Evolutionary conservation across 345 rosid genomes (phyloP).

Genomic region (Erysimum cheiranthoides): DNA sequence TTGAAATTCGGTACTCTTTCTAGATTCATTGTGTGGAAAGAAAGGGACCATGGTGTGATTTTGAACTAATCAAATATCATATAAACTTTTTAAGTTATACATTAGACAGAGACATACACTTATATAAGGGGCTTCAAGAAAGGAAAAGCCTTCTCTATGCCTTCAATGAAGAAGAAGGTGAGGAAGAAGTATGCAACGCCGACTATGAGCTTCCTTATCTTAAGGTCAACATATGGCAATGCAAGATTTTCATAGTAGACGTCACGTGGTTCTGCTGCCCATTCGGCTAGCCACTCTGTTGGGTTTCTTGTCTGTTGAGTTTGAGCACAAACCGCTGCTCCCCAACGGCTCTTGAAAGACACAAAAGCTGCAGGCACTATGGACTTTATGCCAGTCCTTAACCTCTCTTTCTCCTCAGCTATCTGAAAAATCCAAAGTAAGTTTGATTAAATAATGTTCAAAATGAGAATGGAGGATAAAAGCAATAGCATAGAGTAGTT

Average conservation of each 20-base stretch:
- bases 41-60: too few relatives aligned
- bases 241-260: too few relatives aligned
- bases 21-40: too few relatives aligned
- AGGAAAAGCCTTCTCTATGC: too few relatives aligned
- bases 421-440: conserved; percentile 57
- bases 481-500: not conserved
- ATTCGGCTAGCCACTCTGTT: conserved; percentile 85
- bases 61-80: too few relatives aligned
- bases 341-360: conserved; percentile 91
- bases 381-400: conserved; percentile 56
- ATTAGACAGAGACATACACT: too few relatives aligned
- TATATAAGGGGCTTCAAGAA: too few relatives aligned
- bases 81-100: too few relatives aligned
- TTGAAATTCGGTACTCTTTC: too few relatives aligned
- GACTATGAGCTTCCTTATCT: too few relatives aligned
- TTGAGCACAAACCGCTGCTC: conserved; percentile 94
- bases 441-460: not conserved
- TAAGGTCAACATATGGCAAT: conserved; percentile 86
- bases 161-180: too few relatives aligned
- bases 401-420: conserved; percentile 62
- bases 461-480: conserved; percentile 15
- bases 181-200: too few relatives aligned
- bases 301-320: conserved; percentile 93
- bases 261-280: conserved; percentile 97
- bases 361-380: conserved; percentile 89